A percentile compares a stretch with the other conserved stretches of the same genome.
Evolutionary conservation across 2,329 filamentous ascomycete genomes (phyloP).

Genomic region (Nothomitra cinnamomea): DNA sequence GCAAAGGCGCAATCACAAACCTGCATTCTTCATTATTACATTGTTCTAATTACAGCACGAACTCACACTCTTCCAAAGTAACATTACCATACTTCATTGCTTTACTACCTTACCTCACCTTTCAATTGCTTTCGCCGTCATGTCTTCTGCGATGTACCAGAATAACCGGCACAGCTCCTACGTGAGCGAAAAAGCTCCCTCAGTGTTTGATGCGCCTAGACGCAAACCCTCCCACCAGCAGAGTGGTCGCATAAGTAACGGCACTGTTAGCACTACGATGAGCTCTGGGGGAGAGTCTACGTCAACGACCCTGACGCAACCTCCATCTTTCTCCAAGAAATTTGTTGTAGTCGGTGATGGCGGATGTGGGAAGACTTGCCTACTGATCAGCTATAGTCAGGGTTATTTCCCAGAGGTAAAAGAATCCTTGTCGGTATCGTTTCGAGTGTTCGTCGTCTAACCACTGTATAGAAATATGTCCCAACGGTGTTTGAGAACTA

Average conservation of each 20-base stretch:
- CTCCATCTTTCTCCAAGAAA: conserved; percentile 93
- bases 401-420: conserved; percentile 96
- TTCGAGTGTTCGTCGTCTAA: neutral
- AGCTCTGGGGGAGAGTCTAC: conserved; percentile 63
- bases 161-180: conserved; percentile 36
- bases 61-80: neutral
- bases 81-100: neutral
- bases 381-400: conserved; percentile 96
- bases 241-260: conserved; percentile 61
- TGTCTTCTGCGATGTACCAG: conserved; percentile 34
- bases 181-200: conserved; percentile 21
- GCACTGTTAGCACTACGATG: conserved; percentile 72
- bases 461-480: conserved; percentile 76
- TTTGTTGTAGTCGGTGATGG: conserved; percentile 97
- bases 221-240: conserved; percentile 33
- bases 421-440: neutral
- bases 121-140: conserved; percentile 12
- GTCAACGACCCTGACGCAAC: conserved; percentile 73
- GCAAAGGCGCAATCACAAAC: neutral
- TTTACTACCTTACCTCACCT: conserved; percentile 7
- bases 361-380: conserved; percentile 94
- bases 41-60: neutral
- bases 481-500: conserved; percentile 99
- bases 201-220: conserved; percentile 24
- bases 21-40: neutral